phyloP scores from a whole-genome alignment of 169 alveolate species.

The Cryptosporidium bovis region DNA sequence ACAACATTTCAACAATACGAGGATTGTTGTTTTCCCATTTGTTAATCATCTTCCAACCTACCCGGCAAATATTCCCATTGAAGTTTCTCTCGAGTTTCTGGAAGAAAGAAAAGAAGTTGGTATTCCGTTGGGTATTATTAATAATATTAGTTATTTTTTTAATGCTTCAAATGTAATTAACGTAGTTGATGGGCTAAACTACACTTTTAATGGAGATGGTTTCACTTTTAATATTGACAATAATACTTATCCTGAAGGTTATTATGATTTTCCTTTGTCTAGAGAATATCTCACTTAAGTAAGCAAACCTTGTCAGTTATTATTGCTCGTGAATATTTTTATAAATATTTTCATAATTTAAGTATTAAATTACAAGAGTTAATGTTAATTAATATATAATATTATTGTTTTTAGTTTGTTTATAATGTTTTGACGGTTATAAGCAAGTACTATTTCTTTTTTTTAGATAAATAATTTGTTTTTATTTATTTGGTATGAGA shows the following conservation, averaged over 20 bases:
- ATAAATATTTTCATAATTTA: no score
- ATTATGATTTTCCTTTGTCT: not conserved
- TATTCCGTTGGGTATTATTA: slow-evolving; percentile 6
- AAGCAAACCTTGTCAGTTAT: no score
- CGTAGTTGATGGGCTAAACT: not conserved
- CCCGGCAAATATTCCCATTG: not conserved
- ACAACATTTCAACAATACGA: not conserved
- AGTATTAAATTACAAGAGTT: no score
- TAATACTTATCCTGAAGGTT: not conserved
- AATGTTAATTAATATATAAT: no score
- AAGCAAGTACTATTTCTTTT: no score
- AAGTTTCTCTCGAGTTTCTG: not conserved
- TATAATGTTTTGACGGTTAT: no score
- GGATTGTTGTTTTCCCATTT: slow-evolving; percentile 45
- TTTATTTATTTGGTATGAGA: no score
- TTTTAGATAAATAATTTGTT: no score
- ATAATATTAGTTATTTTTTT: slow-evolving; percentile 5
- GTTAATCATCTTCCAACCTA: slow-evolving; percentile 18
- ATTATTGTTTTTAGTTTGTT: no score
- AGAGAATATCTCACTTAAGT: no score
- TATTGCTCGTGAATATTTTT: no score
- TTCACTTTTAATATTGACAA: not conserved
- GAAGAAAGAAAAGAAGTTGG: not conserved
- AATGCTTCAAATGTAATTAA: slow-evolving; percentile 9
- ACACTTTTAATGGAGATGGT: not conserved